Evolutionary conservation across 768 basidiomycete species (phyloP), one percentile per base, ranked within the genome.

Genomic region (Tulasnella sp.): DNA sequence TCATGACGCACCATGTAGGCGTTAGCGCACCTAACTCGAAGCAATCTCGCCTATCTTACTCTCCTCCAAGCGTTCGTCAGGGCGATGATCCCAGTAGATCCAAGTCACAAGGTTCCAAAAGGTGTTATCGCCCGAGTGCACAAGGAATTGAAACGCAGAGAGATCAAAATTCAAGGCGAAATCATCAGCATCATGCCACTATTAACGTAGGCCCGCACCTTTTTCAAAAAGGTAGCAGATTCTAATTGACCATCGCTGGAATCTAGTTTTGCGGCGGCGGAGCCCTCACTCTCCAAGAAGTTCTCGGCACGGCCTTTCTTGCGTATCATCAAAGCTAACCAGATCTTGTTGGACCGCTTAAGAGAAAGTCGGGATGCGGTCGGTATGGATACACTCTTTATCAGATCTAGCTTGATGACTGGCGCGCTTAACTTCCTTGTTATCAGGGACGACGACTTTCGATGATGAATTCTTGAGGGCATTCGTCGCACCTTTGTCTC

Each of bases 231-330:
- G 22, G 11, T 44, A 7, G 9, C 32, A n/a, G 52, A 6, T 26
- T 32, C 44, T 19, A 22, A 36, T n/a, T 26, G 32, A n/a, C 34
- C 41, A 22, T 1, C 32, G 26, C 22, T 29, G 17, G 7, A 59
- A n/a, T 16, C n/a, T 59, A 79, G 78, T 16, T 79, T 79, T 72
- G 74, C 77, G 12, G 66, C 72, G 1, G 78, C 74, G 16, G 78
- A 79, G 42, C 77, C 77, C 3, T 67, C 75, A 4, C 75, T 76
- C 19, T 64, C 74, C 26, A 32, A 34, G 8, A 74, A 76, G 14
- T 79, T 79, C 74, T 71, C 74, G 17, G 76, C 74, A 3, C 73
- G 73, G 4, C 35, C 75, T 3, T 66, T 72, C 1, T 22, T 64
- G 9, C 62, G 65, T 16, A 70, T 78, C 39, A 73, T 79, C 36